phyloP scores from a whole-genome alignment of 2,329 filamentous ascomycete species.

The Trichophyton verrucosum region DNA sequence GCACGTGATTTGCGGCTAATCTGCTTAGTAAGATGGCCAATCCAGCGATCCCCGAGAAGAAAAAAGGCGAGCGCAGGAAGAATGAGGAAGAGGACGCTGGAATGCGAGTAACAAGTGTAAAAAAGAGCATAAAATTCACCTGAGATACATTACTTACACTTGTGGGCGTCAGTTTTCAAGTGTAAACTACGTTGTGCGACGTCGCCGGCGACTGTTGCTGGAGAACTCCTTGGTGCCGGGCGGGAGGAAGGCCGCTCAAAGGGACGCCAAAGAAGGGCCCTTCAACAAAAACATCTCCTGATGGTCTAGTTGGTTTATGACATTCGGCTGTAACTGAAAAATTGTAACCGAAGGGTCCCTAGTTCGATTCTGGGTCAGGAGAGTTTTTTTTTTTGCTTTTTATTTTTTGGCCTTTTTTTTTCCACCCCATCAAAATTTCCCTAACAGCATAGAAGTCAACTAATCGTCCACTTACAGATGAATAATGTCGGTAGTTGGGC shows the following conservation, averaged over 20 bases:
- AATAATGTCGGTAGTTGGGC: not conserved
- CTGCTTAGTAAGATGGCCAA: not conserved
- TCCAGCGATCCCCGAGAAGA: no score
- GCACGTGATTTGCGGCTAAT: not conserved
- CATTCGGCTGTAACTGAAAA: constrained; percentile 5
- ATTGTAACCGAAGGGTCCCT: constrained; percentile 5
- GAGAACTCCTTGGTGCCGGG: not conserved
- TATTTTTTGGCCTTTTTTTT: constrained; percentile 6
- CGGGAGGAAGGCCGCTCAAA: not conserved
- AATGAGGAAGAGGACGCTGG: not conserved
- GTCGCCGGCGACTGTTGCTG: not conserved
- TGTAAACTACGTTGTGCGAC: no score
- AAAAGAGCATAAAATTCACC: no score
- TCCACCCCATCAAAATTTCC: not conserved
- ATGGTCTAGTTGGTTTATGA: constrained; percentile 7
- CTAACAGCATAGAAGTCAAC: no score
- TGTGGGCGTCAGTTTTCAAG: no score
- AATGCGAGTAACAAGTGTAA: no score
- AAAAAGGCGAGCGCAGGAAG: not conserved
- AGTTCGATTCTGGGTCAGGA: constrained; percentile 10
- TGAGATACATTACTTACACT: no score
- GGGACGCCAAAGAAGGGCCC: not conserved
- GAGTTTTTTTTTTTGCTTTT: constrained; percentile 9
- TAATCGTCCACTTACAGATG: no score
- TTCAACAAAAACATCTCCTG: constrained; percentile 4